Percentiles rank a stretch among this genome's conserved stretches.
Evolutionary conservation across 805 yeast genomes (phyloP).

Genomic region (Pichia sporocuriosa): DNA sequence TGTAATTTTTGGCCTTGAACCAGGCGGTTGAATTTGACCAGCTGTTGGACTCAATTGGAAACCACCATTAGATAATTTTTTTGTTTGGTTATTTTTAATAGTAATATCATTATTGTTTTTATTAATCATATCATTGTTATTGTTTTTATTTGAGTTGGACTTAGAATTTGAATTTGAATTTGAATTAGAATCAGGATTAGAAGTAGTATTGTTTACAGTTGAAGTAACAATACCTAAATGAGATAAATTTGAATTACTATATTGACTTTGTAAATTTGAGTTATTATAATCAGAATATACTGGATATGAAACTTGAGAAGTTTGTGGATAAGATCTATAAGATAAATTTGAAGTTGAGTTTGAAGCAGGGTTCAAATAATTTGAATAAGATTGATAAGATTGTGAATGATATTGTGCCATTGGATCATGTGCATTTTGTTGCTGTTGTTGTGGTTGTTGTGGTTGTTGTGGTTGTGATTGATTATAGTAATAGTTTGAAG

Average conservation of each 20-base stretch:
- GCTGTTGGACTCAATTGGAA: constrained; percentile 25
- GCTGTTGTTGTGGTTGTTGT: constrained; percentile 7
- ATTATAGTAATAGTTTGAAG: background rate
- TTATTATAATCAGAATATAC: too few species aligned
- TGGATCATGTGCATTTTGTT: background rate
- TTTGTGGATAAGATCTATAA: constrained; percentile 23
- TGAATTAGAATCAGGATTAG: too few species aligned
- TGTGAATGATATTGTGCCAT: constrained; percentile 2
- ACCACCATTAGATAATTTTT: too few species aligned
- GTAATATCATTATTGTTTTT: too few species aligned
- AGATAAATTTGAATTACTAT: too few species aligned
- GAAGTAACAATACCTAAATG: too few species aligned
- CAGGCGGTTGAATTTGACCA: constrained; percentile 36
- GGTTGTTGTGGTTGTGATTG: constrained; percentile 11
- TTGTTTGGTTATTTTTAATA: too few species aligned
- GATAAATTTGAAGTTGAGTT: background rate
- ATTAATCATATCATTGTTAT: too few species aligned
- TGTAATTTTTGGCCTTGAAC: constrained; percentile 51
- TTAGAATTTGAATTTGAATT: too few species aligned
- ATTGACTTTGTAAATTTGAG: too few species aligned
- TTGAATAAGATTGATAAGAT: background rate
- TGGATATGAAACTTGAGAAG: constrained; percentile 35
- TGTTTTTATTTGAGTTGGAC: too few species aligned
- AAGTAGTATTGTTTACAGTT: too few species aligned
- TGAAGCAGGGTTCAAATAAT: background rate